Evolutionary conservation across 345 rosid species (phyloP), one percentile per base, ranked within the genome.

Genomic region (Triadica sebifera): DNA sequence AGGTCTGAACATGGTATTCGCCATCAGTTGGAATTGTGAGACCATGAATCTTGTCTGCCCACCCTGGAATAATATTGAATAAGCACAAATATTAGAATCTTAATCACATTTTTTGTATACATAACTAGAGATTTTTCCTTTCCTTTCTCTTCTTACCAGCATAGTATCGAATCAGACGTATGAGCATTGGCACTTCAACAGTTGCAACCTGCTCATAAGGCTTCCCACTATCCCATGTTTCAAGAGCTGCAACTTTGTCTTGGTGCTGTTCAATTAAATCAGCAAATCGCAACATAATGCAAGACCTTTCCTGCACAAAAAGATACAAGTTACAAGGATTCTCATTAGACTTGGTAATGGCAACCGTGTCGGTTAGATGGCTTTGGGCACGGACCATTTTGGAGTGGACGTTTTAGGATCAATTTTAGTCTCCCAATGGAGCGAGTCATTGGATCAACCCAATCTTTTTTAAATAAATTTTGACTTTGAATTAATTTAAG

Each of bases 201-300:
- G 84, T 74, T 41, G 90, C 89, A 79, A 91, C 74, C 73, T 91
- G 96, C 46, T 88, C 94, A 68, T 70, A 93, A 51, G 96, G 84
- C 73, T 93, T 93, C 47, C 98, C 98, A 63, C 75, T 85, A 73
- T 93, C 94, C 98, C 93, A 91, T 65, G 91, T 82, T 84, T 93
- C 96, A 13, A 93, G 90, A 49, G 86, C 85, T 19, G 98, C 87
- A 47, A 93, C 56, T 64, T 89, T 90, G 50, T 91, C 94, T 10
- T 82, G 87, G 78, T 91, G 88, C 81, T 88, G 83, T 63, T 93
- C 98, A 25, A 93, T 63, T 72, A 93, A 82, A 82, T 93, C 98
- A 50, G 98, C 97, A 56, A 83, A 91, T 10, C 91, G 85, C 46
- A 75, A 64, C 49, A 93, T 72, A 65, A 93, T 83, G 73, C 7